Conservation (phyloP, 768 basidiomycete species). For the Termitomyces sp. region DNA sequence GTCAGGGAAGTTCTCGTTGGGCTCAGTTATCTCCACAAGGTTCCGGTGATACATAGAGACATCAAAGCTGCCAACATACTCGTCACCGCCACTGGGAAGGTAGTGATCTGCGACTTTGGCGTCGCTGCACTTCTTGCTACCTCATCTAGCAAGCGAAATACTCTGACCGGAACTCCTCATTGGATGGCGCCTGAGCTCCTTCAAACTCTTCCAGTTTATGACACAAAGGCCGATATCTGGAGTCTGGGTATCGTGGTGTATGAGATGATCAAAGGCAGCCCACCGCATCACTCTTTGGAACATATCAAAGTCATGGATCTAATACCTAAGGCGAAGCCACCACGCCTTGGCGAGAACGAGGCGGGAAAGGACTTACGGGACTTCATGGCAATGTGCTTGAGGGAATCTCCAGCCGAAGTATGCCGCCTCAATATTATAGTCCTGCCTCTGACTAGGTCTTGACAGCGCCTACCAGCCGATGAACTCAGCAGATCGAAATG, state of each 20-base stretch:
- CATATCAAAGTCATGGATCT: constrained; percentile 85
- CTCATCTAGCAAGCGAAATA: constrained; percentile 88
- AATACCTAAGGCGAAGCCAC: constrained; percentile 83
- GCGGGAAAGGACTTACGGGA: constrained; percentile 87
- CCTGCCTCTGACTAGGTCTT: constrained; percentile 5
- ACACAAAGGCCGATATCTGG: constrained; percentile 98
- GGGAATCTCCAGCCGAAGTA: constrained; percentile 79
- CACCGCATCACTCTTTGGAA: constrained; percentile 83
- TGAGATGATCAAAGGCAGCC: constrained; percentile 96
- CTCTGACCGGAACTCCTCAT: constrained; percentile 94
- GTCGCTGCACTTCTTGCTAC: constrained; percentile 91
- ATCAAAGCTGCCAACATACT: constrained; percentile 98
- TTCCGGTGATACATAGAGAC: constrained; percentile 94
- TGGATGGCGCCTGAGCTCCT: constrained; percentile 99
- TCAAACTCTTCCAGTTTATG: constrained; percentile 84
- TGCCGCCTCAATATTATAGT: constrained; percentile 20
- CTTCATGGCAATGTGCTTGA: constrained; percentile 80
- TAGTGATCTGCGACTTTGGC: constrained; percentile 97
- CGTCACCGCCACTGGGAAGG: constrained; percentile 82
- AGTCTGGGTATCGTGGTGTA: constrained; percentile 94
- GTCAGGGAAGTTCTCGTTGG: constrained; percentile 86
- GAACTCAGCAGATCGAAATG: constrained; percentile 86
- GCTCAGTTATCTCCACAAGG: constrained; percentile 87
- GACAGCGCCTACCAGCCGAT: constrained; percentile 83
- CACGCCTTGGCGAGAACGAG: constrained; percentile 71